Percentiles rank a stretch among this genome's conserved stretches.
These are phyloP conservation scores for Cryomyces minteri DNA, from an alignment of 495 filamentous ascomycete species.

Conservation along the genomic window DNA sequence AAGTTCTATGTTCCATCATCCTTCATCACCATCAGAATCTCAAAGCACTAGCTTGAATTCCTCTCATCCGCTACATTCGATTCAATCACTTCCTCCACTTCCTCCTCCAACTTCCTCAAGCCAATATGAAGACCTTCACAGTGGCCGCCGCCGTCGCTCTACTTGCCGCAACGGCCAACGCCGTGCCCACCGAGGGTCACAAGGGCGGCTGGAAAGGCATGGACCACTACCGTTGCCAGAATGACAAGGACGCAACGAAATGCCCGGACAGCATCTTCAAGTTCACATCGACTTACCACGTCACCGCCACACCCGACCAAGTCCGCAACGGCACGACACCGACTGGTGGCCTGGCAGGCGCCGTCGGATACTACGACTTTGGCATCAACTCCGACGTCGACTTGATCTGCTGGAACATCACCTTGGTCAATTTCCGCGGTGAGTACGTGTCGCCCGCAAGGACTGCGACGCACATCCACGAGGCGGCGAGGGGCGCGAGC, in stretches of 20 bases:
- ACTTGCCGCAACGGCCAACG: too few species aligned
- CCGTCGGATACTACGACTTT: constrained; percentile 20
- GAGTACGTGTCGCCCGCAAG: constrained; percentile 18
- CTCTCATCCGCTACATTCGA: too few species aligned
- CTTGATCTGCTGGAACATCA: constrained; percentile 25
- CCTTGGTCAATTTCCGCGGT: constrained; percentile 18
- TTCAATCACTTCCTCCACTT: too few species aligned
- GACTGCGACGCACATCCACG: constrained; percentile 27
- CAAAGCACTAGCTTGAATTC: too few species aligned
- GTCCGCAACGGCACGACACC: constrained; percentile 20
- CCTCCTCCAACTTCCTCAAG: too few species aligned
- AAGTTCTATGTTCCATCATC: too few species aligned
- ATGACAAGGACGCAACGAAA: not conserved
- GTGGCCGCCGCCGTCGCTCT: too few species aligned
- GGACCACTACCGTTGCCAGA: too few species aligned
- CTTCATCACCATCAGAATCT: too few species aligned
- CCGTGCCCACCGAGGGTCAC: too few species aligned
- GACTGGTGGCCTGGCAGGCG: constrained; percentile 16
- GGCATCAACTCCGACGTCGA: constrained; percentile 21
- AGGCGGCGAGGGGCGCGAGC: constrained; percentile 16
- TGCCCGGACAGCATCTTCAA: constrained; percentile 6
- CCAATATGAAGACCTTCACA: too few species aligned
- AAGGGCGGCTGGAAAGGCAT: too few species aligned
- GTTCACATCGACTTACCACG: constrained; percentile 22
- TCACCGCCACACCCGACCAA: constrained; percentile 19